Conservation (phyloP, 2,329 filamentous ascomycete species). For the Botrytis aclada region DNA sequence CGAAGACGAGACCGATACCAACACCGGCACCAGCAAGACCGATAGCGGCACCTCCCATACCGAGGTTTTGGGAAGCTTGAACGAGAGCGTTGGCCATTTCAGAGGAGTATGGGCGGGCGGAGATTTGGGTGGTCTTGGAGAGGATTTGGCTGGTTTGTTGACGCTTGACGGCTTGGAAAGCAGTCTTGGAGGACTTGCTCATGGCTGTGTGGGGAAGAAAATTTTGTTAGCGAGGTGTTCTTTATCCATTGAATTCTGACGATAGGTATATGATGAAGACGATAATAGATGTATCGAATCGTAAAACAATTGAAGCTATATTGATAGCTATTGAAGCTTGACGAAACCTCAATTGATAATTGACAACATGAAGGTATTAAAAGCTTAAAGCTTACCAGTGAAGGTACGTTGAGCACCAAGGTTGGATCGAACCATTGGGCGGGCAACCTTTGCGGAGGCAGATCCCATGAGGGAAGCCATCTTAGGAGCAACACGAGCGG, state of each 20-base stretch:
- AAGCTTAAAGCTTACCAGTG: slow-evolving; percentile 55
- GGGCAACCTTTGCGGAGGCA: slow-evolving; percentile 66
- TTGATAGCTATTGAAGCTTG: slow-evolving; percentile 2
- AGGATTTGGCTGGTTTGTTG: slow-evolving; percentile 65
- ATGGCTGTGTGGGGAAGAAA: slow-evolving; percentile 40
- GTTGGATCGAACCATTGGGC: slow-evolving; percentile 67
- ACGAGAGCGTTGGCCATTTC: slow-evolving; percentile 87
- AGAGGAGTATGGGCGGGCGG: slow-evolving; percentile 67
- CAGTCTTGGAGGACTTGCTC: slow-evolving; percentile 26
- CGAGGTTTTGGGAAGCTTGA: slow-evolving; percentile 86
- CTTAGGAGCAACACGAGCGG: slow-evolving; percentile 73
- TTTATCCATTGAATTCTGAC: slow-evolving; percentile 18
- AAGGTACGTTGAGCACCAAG: slow-evolving; percentile 68
- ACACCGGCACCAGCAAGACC: slow-evolving; percentile 91
- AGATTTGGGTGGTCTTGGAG: slow-evolving; percentile 45
- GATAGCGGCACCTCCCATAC: slow-evolving; percentile 86
- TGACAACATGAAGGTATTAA: slow-evolving; percentile 15
- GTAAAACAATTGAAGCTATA: slow-evolving; percentile 9
- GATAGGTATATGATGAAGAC: neutral
- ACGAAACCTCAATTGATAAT: slow-evolving; percentile 17
- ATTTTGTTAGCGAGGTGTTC: slow-evolving; percentile 32
- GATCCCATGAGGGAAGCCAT: slow-evolving; percentile 68
- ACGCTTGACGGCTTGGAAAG: slow-evolving; percentile 57
- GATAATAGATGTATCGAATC: slow-evolving; percentile 6
- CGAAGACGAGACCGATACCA: slow-evolving; percentile 94